phyloP scores from a whole-genome alignment of 331 rosid genomes.

The Malus hybrid region DNA sequence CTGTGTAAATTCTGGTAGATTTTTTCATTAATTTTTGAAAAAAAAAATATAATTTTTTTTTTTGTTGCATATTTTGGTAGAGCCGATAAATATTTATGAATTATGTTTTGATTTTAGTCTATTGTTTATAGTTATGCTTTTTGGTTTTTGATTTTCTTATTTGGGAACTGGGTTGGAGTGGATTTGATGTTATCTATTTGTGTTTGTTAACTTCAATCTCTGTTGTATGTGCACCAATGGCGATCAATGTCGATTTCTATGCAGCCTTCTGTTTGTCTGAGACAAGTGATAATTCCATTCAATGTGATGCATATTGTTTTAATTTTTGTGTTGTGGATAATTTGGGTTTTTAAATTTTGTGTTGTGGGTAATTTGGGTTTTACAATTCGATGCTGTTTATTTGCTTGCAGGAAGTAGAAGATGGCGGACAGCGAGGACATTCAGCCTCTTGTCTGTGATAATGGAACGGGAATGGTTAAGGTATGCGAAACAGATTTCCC shows the following conservation, averaged over 20 bases:
- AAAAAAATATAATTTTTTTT: no score
- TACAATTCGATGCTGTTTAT: neutral
- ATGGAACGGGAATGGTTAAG: slow-evolving; percentile 39
- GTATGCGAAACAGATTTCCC: neutral
- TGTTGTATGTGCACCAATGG: neutral
- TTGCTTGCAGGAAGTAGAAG: slow-evolving; percentile 15
- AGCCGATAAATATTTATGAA: neutral
- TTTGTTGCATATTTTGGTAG: neutral
- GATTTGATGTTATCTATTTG: neutral
- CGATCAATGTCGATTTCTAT: neutral
- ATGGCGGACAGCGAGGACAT: slow-evolving; percentile 33
- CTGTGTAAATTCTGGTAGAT: neutral
- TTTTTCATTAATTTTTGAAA: neutral
- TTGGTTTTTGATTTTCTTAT: neutral
- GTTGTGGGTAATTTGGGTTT: neutral
- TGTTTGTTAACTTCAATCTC: neutral
- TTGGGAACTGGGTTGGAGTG: neutral
- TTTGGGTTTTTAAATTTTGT: neutral
- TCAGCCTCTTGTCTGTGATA: slow-evolving; percentile 38
- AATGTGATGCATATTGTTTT: neutral
- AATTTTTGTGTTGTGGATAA: no score
- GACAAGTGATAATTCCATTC: neutral
- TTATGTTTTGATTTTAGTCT: neutral
- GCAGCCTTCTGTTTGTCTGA: neutral
- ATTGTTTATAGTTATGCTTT: neutral